Evolutionary conservation across 306 rosid species (phyloP).

Genomic region (Rubus idaeus): DNA sequence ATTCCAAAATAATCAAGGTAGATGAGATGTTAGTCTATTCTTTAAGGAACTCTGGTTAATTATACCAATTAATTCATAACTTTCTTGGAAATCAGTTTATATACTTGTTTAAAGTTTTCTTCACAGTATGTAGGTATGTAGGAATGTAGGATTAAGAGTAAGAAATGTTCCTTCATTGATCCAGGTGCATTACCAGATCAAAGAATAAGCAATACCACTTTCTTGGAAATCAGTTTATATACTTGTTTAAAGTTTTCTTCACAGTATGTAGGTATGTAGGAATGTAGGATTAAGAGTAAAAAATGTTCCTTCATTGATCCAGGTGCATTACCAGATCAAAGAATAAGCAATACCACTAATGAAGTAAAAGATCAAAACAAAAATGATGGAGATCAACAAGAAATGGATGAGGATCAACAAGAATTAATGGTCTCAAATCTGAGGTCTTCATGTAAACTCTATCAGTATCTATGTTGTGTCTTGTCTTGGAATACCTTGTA

Average conservation of each 20-base stretch:
- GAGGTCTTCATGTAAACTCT: neutral
- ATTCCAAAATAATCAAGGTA: too few relatives aligned
- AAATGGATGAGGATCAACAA: neutral
- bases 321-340: conserved; percentile 6
- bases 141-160: neutral
- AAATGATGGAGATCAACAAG: neutral
- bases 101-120: too few relatives aligned
- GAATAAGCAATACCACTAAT: too few relatives aligned
- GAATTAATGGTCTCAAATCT: conserved; percentile 8
- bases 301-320: conserved; percentile 27
- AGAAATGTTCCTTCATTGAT: conserved; percentile 31
- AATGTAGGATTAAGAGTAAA: conserved; percentile 13
- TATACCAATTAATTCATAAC: too few relatives aligned
- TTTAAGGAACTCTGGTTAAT: too few relatives aligned
- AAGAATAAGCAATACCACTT: too few relatives aligned
- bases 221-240: too few relatives aligned
- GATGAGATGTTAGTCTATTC: too few relatives aligned
- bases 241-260: too few relatives aligned
- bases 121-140: too few relatives aligned
- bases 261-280: too few relatives aligned
- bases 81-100: too few relatives aligned
- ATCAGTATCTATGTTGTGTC: neutral
- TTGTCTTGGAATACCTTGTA: neutral
- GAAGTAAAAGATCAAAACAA: conserved; percentile 1
- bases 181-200: conserved; percentile 5